Percentiles rank a stretch among this genome's conserved stretches.
phyloP scores from a whole-genome alignment of 805 yeast species.

The Metschnikowia koreensis region DNA sequence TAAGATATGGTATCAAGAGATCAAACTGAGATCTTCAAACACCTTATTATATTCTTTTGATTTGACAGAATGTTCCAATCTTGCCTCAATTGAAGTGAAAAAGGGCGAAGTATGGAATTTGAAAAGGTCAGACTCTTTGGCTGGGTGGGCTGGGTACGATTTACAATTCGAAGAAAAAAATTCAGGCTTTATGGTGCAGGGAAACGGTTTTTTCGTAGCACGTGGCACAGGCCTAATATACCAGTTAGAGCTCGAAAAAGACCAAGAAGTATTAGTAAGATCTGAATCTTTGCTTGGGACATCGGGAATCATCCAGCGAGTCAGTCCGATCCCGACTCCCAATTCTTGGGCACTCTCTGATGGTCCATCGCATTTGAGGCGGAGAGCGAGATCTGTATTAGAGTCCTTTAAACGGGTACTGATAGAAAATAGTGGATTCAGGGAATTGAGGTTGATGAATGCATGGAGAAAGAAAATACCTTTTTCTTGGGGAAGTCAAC shows the following conservation, averaged over 20 bases:
- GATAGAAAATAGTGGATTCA: neutral
- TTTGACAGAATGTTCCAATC: neutral
- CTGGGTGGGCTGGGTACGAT: conserved; percentile 17
- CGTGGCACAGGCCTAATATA: conserved; percentile 7
- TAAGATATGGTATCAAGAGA: conserved; percentile 13
- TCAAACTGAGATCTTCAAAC: conserved; percentile 8
- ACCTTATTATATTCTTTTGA: conserved; percentile 11
- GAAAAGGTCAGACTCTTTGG: conserved; percentile 1
- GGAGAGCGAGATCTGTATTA: neutral
- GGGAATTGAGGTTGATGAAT: neutral
- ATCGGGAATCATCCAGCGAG: neutral
- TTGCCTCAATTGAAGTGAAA: conserved; percentile 3
- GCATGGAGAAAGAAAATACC: neutral
- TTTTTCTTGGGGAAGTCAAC: neutral
- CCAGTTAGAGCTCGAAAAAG: conserved; percentile 4
- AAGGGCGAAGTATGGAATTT: conserved; percentile 11
- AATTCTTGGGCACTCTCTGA: neutral
- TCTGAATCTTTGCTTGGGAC: conserved; percentile 2
- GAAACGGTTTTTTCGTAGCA: conserved; percentile 9
- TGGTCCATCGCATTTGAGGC: neutral
- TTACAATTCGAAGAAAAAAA: neutral
- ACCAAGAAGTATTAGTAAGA: conserved; percentile 1
- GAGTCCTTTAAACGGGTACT: neutral
- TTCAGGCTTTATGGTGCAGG: conserved; percentile 1
- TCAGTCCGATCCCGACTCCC: neutral